These are phyloP conservation scores for Plasmodium chabaudi DNA, from an alignment of 169 alveolate species.

Conservation along the genomic window DNA sequence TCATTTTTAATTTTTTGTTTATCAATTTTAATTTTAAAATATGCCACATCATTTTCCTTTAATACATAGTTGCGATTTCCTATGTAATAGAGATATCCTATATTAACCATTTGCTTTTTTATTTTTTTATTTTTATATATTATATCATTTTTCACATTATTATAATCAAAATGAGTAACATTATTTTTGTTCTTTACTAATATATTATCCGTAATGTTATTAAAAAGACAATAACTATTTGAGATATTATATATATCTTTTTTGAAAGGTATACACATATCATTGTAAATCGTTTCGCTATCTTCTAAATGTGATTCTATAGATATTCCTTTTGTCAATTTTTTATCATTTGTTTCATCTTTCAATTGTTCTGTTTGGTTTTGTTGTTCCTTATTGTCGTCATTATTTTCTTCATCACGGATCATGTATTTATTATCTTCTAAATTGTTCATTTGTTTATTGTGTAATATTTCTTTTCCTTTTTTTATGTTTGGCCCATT, in stretches of 20 bases:
- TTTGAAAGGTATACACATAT: constrained; percentile 7
- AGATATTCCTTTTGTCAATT: not conserved
- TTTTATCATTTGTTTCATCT: not conserved
- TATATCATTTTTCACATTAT: constrained; percentile 28
- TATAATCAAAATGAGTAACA: constrained; percentile 40
- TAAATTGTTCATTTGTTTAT: not conserved
- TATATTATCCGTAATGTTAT: constrained; percentile 7
- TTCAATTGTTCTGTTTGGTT: not conserved
- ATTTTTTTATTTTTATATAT: constrained; percentile 5
- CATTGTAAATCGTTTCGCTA: not conserved
- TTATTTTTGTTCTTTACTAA: constrained; percentile 11
- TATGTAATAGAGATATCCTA: constrained; percentile 36
- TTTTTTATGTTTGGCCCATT: not conserved
- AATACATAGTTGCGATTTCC: constrained; percentile 49
- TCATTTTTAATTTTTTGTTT: constrained; percentile 52
- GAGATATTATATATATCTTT: constrained; percentile 21
- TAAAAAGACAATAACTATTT: constrained; percentile 16
- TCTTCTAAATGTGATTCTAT: not conserved
- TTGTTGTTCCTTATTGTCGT: not conserved
- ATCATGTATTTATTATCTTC: not conserved
- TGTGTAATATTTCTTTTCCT: not conserved
- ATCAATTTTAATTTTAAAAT: constrained; percentile 42
- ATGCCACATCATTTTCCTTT: constrained; percentile 50
- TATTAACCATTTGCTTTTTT: constrained; percentile 11
- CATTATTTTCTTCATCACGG: not conserved